Evolutionary conservation across 192 early-diverging fungal genomes (phyloP).

Genomic region (Ambispora gerdemannii): DNA sequence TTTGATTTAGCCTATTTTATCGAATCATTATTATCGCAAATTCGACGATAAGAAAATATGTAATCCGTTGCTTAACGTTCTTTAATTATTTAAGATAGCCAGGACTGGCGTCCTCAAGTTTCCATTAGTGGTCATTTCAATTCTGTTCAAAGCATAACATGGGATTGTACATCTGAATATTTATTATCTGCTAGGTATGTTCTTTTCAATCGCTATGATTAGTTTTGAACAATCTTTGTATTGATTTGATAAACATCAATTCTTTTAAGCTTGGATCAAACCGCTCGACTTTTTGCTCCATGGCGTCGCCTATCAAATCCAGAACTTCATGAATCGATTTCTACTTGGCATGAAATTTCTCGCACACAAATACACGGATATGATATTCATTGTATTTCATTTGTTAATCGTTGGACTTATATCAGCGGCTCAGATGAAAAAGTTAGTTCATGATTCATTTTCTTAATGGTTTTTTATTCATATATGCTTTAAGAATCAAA

Average conservation of each 20-base stretch:
- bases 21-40: too few species aligned
- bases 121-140: slow-evolving; percentile 81
- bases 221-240: too few species aligned
- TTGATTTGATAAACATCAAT: too few species aligned
- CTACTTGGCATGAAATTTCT: slow-evolving; percentile 87
- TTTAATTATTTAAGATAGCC: slow-evolving; percentile 38
- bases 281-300: slow-evolving; percentile 75
- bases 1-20: too few species aligned
- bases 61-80: too few species aligned
- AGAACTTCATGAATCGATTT: neutral
- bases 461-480: neutral
- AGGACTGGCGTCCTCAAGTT: slow-evolving; percentile 67
- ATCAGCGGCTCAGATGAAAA: slow-evolving; percentile 95
- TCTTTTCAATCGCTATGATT: too few species aligned
- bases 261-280: slow-evolving; percentile 79
- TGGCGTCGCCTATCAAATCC: slow-evolving; percentile 45
- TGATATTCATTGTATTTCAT: slow-evolving; percentile 83
- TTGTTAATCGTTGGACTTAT: slow-evolving; percentile 68
- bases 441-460: slow-evolving; percentile 34
- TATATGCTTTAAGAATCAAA: neutral
- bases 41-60: too few species aligned
- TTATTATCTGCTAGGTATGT: slow-evolving; percentile 67
- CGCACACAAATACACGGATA: slow-evolving; percentile 97
- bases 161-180: slow-evolving; percentile 76
- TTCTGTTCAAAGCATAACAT: slow-evolving; percentile 73